phyloP scores from a whole-genome alignment of 2,329 filamentous ascomycete species.

The Hypoxylon sp. region DNA sequence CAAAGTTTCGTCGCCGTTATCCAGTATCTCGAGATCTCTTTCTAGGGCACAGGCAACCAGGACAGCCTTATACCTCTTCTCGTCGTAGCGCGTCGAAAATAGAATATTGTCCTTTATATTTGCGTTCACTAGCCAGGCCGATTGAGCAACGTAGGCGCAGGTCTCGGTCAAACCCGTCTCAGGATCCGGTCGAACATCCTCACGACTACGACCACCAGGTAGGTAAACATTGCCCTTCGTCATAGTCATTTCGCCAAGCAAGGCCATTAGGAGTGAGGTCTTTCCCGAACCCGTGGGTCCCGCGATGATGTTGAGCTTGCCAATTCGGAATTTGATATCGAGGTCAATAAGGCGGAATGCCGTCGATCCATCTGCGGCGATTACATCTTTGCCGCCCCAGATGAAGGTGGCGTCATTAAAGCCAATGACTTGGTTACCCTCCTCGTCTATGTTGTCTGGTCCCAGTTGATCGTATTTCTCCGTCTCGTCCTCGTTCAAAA shows the following conservation, averaged over 20 bases:
- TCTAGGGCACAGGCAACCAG: constrained; percentile 91
- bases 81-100: constrained; percentile 82
- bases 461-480: constrained; percentile 91
- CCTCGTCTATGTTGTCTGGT: constrained; percentile 71
- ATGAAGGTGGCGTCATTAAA: constrained; percentile 86
- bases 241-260: constrained; percentile 94
- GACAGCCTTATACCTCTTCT: constrained; percentile 85
- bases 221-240: constrained; percentile 83
- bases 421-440: constrained; percentile 79
- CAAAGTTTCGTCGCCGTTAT: constrained; percentile 89
- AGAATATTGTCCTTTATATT: constrained; percentile 96
- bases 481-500: constrained; percentile 91
- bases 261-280: constrained; percentile 92
- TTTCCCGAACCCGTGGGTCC: constrained; percentile 95
- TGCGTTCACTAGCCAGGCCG: constrained; percentile 95
- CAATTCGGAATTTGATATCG: constrained; percentile 82
- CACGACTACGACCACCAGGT: constrained; percentile 84
- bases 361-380: constrained; percentile 71
- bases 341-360: constrained; percentile 86
- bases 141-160: constrained; percentile 94
- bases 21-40: constrained; percentile 89
- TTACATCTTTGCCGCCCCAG: constrained; percentile 79
- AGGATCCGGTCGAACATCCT: constrained; percentile 82
- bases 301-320: constrained; percentile 89
- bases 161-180: constrained; percentile 89